Evolutionary conservation across 23 red algal genomes (phyloP).

Genomic region (Pyropia yezoensis): DNA sequence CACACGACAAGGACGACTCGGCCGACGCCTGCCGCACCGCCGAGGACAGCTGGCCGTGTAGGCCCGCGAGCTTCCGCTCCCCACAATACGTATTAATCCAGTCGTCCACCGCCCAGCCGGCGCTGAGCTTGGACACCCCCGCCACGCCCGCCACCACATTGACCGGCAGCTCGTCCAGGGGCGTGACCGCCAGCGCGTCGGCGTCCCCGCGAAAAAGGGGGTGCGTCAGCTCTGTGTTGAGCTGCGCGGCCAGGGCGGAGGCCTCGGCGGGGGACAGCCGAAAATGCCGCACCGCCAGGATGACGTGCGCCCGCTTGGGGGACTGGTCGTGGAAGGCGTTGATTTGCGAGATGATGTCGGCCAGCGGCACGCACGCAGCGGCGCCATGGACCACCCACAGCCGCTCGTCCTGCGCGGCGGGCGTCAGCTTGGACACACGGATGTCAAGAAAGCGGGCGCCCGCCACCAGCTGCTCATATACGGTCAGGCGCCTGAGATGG

Average conservation of each 20-base stretch:
- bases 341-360: slow-evolving; percentile 32
- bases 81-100: slow-evolving; percentile 42
- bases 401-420: slow-evolving; percentile 6
- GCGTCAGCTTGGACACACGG: slow-evolving; percentile 33
- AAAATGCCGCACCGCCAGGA: slow-evolving; percentile 25
- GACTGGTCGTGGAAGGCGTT: slow-evolving; percentile 36
- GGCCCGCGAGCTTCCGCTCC: slow-evolving; percentile 31
- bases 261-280: slow-evolving; percentile 10
- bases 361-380: slow-evolving; percentile 44
- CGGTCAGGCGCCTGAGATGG: background rate
- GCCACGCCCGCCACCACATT: slow-evolving; percentile 45
- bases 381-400: slow-evolving; percentile 51
- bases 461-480: slow-evolving; percentile 34
- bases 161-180: slow-evolving; percentile 12
- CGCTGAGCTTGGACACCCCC: slow-evolving; percentile 2
- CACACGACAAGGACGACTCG: too few species aligned
- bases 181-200: slow-evolving; percentile 16
- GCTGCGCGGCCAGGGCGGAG: slow-evolving; percentile 9
- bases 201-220: slow-evolving; percentile 15
- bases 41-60: background rate
- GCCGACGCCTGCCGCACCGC: too few species aligned
- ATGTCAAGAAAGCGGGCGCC: slow-evolving; percentile 62
- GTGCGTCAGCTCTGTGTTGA: slow-evolving; percentile 8
- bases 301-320: background rate
- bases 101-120: slow-evolving; percentile 31